Base-by-base conservation (phyloP, 768 basidiomycete genomes). In the Trametes maxima region DNA sequence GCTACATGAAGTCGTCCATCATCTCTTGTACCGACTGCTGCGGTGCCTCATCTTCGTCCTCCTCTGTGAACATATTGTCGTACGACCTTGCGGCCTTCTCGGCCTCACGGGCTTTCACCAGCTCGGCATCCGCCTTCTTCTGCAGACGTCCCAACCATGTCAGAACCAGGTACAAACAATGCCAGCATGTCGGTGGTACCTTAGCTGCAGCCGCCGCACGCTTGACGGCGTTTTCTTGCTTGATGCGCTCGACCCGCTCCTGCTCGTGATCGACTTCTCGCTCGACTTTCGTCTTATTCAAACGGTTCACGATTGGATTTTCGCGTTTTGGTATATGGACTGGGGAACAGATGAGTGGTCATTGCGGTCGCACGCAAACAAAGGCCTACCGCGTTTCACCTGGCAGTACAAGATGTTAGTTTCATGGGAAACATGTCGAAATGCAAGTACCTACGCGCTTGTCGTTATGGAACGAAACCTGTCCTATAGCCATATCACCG, bases 401-500 rank as follows among this genome's bases (percentile, higher is more conserved):
- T 92, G 57, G 17, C 17, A 14, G n/a, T 28, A 44, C 43, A 13
- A 39, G 44, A 16, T 42, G 12, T 55, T 46, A 43, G 50, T 42
- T 14, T 24, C 19, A 19, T 35, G 10, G 19, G 39, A 45, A 8
- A 57, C 51, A 36, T 22, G 40, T 8, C 4, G 14, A 13, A 39
- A 3, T 19, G 12, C 13, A 8, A 21, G 14, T 17, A 22, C 28
- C 44, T 64, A 94, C 94, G 75, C 80, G 81, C 71, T 96, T 94
- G 69, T 97, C 94, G 58, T 80, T 90, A 66, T 98, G 92, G 73
- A 99, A 98, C 0, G 94, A 91, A 0, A 99, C 97, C 69, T 95
- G 90, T 0, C 97, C 97, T 3, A 96, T 88, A 2, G 93, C 95
- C 94, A 97, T 98, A 70, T 96, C 94, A 3, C 96, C 96, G 7